phyloP scores from a whole-genome alignment of 2,329 filamentous ascomycete species.

The Diaporthe helianthi region DNA sequence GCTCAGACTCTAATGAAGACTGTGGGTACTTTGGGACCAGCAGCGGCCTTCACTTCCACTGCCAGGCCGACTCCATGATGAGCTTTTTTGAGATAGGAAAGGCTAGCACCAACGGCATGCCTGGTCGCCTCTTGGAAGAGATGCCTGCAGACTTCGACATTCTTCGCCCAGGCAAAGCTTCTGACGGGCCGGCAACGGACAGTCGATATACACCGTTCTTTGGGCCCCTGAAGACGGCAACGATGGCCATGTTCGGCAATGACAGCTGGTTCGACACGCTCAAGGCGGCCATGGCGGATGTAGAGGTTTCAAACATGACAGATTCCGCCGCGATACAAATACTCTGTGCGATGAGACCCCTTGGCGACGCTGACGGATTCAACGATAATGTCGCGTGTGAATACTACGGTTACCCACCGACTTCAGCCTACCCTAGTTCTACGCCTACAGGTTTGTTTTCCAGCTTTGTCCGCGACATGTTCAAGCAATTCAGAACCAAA shows the following conservation, averaged over 20 bases:
- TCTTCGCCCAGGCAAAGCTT: background rate
- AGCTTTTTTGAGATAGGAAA: conserved; percentile 20
- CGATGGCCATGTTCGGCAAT: conserved; percentile 28
- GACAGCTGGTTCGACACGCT: conserved; percentile 16
- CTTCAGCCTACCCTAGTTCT: no score
- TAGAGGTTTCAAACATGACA: background rate
- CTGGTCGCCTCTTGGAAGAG: conserved; percentile 1
- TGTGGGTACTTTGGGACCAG: background rate
- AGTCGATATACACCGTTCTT: background rate
- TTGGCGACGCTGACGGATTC: background rate
- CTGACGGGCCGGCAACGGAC: no score
- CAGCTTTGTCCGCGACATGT: background rate
- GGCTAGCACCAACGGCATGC: background rate
- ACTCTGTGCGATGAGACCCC: background rate
- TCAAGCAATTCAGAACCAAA: background rate
- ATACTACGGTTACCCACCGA: background rate
- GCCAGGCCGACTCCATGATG: conserved; percentile 19
- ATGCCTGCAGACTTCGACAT: conserved; percentile 2
- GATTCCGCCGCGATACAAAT: background rate
- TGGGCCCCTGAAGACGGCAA: conserved; percentile 17
- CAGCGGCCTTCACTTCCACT: conserved; percentile 8
- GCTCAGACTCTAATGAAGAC: background rate
- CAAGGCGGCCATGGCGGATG: background rate
- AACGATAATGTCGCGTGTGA: background rate
- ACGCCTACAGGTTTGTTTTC: background rate